Evolutionary conservation across 768 basidiomycete genomes (phyloP).

Genomic region (Termitomyces sp.): DNA sequence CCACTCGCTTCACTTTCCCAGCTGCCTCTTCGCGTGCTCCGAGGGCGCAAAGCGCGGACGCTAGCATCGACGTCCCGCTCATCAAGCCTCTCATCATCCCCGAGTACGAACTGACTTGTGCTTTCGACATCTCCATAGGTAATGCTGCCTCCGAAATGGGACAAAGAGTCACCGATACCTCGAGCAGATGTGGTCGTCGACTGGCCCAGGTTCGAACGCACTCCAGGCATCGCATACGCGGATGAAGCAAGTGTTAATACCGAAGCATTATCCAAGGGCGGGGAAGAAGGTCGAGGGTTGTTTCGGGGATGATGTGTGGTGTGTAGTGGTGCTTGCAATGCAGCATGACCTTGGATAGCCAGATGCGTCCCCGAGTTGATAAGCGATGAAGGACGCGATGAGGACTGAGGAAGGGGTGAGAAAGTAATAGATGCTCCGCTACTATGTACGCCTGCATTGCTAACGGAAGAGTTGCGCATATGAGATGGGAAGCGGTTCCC

Average conservation of each 20-base stretch:
- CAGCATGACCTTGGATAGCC: constrained; percentile 16
- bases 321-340: constrained; percentile 78
- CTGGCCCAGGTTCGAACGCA: constrained; percentile 41
- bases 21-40: constrained; percentile 83
- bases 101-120: constrained; percentile 62
- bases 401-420: constrained; percentile 58
- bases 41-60: constrained; percentile 81
- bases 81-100: constrained; percentile 62
- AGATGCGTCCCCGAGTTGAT: constrained; percentile 23
- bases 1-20: constrained; percentile 90
- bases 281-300: constrained; percentile 90
- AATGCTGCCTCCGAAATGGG: constrained; percentile 66
- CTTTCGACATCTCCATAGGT: constrained; percentile 60
- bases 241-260: constrained; percentile 92
- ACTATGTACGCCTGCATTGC: constrained; percentile 35
- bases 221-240: constrained; percentile 73
- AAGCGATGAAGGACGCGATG: constrained; percentile 41
- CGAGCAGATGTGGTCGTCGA: constrained; percentile 49
- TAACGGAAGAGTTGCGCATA: constrained; percentile 50
- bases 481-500: constrained; percentile 57
- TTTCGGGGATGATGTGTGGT: constrained; percentile 92
- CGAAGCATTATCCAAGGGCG: constrained; percentile 90
- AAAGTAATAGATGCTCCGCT: constrained; percentile 68
- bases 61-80: constrained; percentile 81
- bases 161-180: constrained; percentile 58